A percentile compares a stretch with the other conserved stretches of the same genome.
Evolutionary conservation across 2,329 filamentous ascomycete genomes (phyloP).

Genomic region (Arthrobotrys pseudoclavata): DNA sequence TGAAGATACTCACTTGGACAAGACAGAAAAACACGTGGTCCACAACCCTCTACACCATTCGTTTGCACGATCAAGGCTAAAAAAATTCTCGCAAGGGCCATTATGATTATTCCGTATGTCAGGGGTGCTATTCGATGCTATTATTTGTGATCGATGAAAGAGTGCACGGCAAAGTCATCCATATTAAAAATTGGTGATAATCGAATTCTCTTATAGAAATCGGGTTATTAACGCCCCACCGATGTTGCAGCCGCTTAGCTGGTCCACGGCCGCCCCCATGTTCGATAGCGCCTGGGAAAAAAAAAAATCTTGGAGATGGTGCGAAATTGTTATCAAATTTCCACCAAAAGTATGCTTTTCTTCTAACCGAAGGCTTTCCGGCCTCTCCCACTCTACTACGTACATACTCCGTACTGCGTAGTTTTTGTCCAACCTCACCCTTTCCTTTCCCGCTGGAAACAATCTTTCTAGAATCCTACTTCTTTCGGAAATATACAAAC

Average conservation of each 20-base stretch:
- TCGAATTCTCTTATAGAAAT: constrained; percentile 35
- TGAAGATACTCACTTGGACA: background rate
- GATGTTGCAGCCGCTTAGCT: constrained; percentile 43
- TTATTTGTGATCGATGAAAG: constrained; percentile 11
- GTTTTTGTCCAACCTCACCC: constrained; percentile 7
- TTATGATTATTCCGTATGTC: background rate
- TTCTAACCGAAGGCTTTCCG: background rate
- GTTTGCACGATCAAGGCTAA: background rate
- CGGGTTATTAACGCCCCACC: constrained; percentile 42
- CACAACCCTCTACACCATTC: constrained; percentile 9
- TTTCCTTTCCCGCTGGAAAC: background rate
- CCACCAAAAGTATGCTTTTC: constrained; percentile 26
- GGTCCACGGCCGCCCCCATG: constrained; percentile 3
- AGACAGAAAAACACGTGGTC: constrained; percentile 28
- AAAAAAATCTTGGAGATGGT: background rate
- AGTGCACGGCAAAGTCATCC: constrained; percentile 6
- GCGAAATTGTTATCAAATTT: constrained; percentile 43
- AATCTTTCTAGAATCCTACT: constrained; percentile 40
- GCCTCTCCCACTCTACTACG: background rate
- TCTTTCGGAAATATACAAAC: constrained; percentile 27
- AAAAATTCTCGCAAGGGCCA: constrained; percentile 21
- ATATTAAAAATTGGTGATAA: constrained; percentile 32
- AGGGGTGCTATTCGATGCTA: constrained; percentile 14
- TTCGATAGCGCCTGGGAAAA: constrained; percentile 10
- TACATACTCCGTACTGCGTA: background rate